Conservation (phyloP, 371 early-diverging fungal genomes). For the Quaeritorhiza haematococci region DNA sequence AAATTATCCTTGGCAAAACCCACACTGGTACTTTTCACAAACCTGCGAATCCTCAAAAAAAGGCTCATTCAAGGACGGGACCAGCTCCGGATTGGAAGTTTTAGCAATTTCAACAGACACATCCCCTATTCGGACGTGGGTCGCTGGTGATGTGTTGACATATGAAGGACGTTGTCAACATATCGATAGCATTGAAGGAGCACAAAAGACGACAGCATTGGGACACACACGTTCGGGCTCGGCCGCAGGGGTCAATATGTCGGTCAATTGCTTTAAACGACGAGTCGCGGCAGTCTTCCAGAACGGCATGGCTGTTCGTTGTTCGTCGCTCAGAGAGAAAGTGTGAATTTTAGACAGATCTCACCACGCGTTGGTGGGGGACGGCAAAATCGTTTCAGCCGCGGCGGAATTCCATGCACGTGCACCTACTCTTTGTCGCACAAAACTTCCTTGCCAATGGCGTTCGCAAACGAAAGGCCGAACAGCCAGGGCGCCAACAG, state of each 20-base stretch:
- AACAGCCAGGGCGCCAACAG: too few species aligned
- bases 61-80: slow-evolving; percentile 55
- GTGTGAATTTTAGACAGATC: too few species aligned
- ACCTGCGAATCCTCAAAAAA: slow-evolving; percentile 68
- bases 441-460: too few species aligned
- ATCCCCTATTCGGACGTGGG: slow-evolving; percentile 46
- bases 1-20: background rate
- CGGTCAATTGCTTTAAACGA: background rate
- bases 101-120: slow-evolving; percentile 54
- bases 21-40: slow-evolving; percentile 1
- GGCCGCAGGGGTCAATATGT: background rate
- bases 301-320: too few species aligned
- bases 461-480: too few species aligned
- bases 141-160: background rate
- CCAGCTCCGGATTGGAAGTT: slow-evolving; percentile 56
- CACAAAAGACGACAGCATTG: too few species aligned
- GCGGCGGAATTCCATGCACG: too few species aligned
- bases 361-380: too few species aligned
- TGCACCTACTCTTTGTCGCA: too few species aligned
- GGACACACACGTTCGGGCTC: background rate
- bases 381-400: too few species aligned
- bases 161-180: background rate
- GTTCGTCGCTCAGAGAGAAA: too few species aligned
- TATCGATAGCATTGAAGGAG: too few species aligned
- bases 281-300: slow-evolving; percentile 4